Evolutionary conservation across 2,329 filamentous ascomycete species (phyloP), one percentile per base, ranked within the genome.

Genomic region (Juglanconis juglandina): DNA sequence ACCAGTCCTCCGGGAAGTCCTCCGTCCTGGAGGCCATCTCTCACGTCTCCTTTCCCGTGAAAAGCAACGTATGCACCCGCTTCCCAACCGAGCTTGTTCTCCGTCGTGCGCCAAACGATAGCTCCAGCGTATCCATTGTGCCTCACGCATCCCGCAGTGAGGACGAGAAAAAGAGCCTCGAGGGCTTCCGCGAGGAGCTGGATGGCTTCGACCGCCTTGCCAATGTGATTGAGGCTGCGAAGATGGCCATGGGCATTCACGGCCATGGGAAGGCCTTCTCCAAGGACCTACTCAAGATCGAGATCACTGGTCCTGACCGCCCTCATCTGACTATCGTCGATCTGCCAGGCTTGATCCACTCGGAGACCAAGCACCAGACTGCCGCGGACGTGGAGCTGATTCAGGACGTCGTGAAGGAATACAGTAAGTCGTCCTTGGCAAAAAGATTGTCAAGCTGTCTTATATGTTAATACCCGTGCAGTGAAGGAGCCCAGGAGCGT

Each of bases 301-400:
- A 82, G 63, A 73, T 83, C 11, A 71, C 71, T 2, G 78, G 80
- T 0, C 78, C 81, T 0, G 68, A 75, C 10, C 72, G 74, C 8
- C 78, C 76, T 13, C 78, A 83, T n/a, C 72, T 87, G 30, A 86
- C 83, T 0, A 75, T 87, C 17, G 81, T 87, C 10, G 83, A 87
- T 67, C 72, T 86, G 3, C 83, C 83, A 0, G 83, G 84, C 1
- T 71, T 87, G 24, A 81, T 82, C 53, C 76, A 80, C 47, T 75
- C 74, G 0, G 70, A 75, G 24, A 78, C 74, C 3, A 76, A 77
- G 37, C 68, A 75, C 2, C 77, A 83, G 59, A 75, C 75, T 3
- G 68, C 66, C 4, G 66, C 68, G 1, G 79, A 80, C 52, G 74
- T 78, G 3, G 67, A 75, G 4, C 64, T 79, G 3, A 79, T 86